Evolutionary conservation across 1,284 basidiomycete species (phyloP).

Genomic region (Pterulicium gracile): DNA sequence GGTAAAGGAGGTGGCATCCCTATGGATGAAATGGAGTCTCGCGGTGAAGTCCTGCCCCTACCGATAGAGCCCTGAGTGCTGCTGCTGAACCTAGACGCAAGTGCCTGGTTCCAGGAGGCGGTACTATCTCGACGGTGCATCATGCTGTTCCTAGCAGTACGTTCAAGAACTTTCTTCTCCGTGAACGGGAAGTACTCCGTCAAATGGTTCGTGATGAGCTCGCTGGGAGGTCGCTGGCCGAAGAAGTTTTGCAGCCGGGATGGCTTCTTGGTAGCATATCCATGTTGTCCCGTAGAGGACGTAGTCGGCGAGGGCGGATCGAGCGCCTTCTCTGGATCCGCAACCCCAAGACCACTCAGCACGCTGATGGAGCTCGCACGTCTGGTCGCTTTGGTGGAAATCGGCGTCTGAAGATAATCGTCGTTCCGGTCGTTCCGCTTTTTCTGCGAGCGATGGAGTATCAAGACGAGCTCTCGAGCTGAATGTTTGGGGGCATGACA

Average conservation of each 20-base stretch:
- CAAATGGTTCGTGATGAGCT: constrained; percentile 94
- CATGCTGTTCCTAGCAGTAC: constrained; percentile 81
- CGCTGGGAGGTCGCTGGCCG: constrained; percentile 93
- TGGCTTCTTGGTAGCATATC: constrained; percentile 29
- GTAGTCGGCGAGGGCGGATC: constrained; percentile 34
- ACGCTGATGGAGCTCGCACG: constrained; percentile 92
- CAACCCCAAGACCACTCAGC: constrained; percentile 84
- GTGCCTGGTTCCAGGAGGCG: constrained; percentile 28
- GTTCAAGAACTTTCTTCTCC: constrained; percentile 81
- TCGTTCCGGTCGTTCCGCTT: constrained; percentile 37
- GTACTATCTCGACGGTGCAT: constrained; percentile 47
- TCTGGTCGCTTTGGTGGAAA: constrained; percentile 57
- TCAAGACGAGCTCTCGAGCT: constrained; percentile 75
- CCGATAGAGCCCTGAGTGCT: constrained; percentile 55
- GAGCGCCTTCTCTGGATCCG: constrained; percentile 53
- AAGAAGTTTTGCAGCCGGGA: constrained; percentile 92
- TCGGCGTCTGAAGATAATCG: constrained; percentile 27
- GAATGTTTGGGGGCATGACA: constrained; percentile 80
- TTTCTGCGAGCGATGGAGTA: constrained; percentile 45
- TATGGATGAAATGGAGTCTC: constrained; percentile 38
- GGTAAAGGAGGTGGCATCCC: constrained; percentile 27
- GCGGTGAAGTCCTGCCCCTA: constrained; percentile 29
- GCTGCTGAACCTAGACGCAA: constrained; percentile 51
- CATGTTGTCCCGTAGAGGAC: constrained; percentile 4
- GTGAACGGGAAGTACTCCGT: constrained; percentile 94